phyloP scores from a whole-genome alignment of 345 rosid species.

The Rhodamnia argentea region DNA sequence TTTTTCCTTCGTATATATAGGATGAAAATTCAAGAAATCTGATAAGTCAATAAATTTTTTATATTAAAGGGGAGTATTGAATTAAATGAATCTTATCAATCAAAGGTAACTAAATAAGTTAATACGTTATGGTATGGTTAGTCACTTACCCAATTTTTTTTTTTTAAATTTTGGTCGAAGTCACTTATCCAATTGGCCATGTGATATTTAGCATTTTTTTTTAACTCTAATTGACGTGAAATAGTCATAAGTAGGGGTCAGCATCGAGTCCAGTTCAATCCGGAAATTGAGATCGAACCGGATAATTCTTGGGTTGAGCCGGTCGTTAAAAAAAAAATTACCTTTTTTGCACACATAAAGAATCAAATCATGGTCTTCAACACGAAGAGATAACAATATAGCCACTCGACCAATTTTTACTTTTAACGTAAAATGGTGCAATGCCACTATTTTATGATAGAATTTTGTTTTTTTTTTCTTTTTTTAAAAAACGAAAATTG shows the following conservation, averaged over 20 bases:
- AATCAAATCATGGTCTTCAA: not conserved
- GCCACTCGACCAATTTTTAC: not conserved
- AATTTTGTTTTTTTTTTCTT: not conserved
- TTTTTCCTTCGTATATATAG: not conserved
- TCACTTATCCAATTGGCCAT: too few relatives aligned
- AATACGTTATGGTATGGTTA: too few relatives aligned
- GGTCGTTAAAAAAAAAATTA: not conserved
- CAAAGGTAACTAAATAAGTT: not conserved
- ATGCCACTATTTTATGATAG: not conserved
- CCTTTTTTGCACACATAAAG: not conserved
- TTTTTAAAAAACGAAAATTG: not conserved
- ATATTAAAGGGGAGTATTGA: not conserved
- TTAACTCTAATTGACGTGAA: too few relatives aligned
- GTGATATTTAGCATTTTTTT: too few relatives aligned
- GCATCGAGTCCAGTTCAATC: not conserved
- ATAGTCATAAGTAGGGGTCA: not conserved
- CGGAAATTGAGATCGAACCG: not conserved
- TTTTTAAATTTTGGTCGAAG: too few relatives aligned
- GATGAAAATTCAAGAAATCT: not conserved
- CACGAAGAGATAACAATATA: not conserved
- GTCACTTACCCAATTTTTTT: too few relatives aligned
- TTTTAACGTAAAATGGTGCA: not conserved
- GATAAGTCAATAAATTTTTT: not conserved
- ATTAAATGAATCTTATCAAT: not conserved
- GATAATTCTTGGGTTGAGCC: rapidly evolving